A percentile compares a stretch with the other conserved stretches of the same genome.
These are phyloP conservation scores for Myotisia sp. DNA, from an alignment of 2,329 filamentous ascomycete species.

Conservation along the genomic window DNA sequence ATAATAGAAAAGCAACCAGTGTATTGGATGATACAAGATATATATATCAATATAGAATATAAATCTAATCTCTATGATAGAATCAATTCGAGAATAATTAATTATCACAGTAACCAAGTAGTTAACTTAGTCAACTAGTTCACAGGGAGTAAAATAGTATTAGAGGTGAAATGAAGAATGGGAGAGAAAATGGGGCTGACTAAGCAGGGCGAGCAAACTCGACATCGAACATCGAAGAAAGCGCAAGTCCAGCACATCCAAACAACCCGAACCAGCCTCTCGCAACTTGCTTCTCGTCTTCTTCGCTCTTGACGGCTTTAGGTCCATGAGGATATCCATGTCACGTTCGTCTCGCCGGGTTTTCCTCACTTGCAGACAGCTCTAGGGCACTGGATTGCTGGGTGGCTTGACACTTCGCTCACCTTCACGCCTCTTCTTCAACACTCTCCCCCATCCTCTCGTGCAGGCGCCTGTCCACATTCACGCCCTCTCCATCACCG, in stretches of 20 bases:
- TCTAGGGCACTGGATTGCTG: slow-evolving; percentile 2
- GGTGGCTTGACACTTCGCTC: not conserved
- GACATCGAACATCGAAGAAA: too few species aligned
- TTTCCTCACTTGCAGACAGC: not conserved
- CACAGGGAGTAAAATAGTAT: not conserved
- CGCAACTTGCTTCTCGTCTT: too few species aligned
- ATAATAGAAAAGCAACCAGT: too few species aligned
- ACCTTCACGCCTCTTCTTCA: slow-evolving; percentile 3
- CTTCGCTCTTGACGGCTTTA: too few species aligned
- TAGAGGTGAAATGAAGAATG: not conserved
- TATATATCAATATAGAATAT: too few species aligned
- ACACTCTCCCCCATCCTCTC: not conserved
- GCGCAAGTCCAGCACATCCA: not conserved
- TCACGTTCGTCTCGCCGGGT: not conserved
- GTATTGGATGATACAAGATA: too few species aligned
- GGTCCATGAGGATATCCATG: too few species aligned
- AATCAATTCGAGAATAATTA: too few species aligned
- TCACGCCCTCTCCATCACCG: slow-evolving; percentile 1
- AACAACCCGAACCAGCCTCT: not conserved
- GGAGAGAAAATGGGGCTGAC: not conserved
- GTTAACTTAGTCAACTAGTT: too few species aligned
- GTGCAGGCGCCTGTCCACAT: slow-evolving; percentile 1
- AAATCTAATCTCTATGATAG: too few species aligned
- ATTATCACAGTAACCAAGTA: too few species aligned
- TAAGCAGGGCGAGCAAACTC: not conserved